Percentiles rank a stretch among this genome's conserved stretches.
phyloP scores from a whole-genome alignment of 1,284 basidiomycete species.

The Microstroma glucosiphilum region DNA sequence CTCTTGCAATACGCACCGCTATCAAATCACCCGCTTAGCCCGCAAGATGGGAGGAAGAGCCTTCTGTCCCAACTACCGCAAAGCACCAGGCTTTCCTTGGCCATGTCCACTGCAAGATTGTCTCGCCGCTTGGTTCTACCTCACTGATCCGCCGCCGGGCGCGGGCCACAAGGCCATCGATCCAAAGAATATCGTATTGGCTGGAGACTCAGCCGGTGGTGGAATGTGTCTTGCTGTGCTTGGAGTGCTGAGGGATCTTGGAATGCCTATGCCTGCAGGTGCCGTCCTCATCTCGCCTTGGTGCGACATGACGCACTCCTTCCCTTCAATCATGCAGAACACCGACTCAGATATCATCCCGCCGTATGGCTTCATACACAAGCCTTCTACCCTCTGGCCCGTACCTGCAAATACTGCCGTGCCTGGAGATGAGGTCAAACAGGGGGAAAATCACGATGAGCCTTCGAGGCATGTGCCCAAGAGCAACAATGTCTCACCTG shows the following conservation, averaged over 20 bases:
- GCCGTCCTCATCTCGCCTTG: slow-evolving; percentile 69
- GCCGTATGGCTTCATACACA: slow-evolving; percentile 49
- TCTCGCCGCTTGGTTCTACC: slow-evolving; percentile 72
- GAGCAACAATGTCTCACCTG: neutral
- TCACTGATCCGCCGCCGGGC: slow-evolving; percentile 64
- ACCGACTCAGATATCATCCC: slow-evolving; percentile 67
- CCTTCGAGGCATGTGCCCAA: neutral
- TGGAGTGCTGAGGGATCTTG: slow-evolving; percentile 82
- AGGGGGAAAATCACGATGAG: neutral
- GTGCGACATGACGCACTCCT: slow-evolving; percentile 87
- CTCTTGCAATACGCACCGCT: slow-evolving; percentile 56
- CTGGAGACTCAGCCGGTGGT: slow-evolving; percentile 91
- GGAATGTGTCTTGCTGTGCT: slow-evolving; percentile 76
- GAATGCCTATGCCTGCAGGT: slow-evolving; percentile 75
- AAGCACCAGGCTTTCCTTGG: slow-evolving; percentile 61
- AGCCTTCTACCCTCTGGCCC: slow-evolving; percentile 48
- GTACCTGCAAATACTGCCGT: slow-evolving; percentile 16
- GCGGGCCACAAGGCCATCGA: slow-evolving; percentile 63
- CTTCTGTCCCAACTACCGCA: slow-evolving; percentile 51
- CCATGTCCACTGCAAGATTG: slow-evolving; percentile 87
- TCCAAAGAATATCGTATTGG: slow-evolving; percentile 70
- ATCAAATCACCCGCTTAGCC: slow-evolving; percentile 51
- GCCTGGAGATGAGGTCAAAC: slow-evolving; percentile 1
- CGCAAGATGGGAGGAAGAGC: slow-evolving; percentile 53
- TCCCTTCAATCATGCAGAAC: slow-evolving; percentile 79